Evolutionary conservation across 2,329 filamentous ascomycete species (phyloP).

Genomic region (Alternaria metachromatica): DNA sequence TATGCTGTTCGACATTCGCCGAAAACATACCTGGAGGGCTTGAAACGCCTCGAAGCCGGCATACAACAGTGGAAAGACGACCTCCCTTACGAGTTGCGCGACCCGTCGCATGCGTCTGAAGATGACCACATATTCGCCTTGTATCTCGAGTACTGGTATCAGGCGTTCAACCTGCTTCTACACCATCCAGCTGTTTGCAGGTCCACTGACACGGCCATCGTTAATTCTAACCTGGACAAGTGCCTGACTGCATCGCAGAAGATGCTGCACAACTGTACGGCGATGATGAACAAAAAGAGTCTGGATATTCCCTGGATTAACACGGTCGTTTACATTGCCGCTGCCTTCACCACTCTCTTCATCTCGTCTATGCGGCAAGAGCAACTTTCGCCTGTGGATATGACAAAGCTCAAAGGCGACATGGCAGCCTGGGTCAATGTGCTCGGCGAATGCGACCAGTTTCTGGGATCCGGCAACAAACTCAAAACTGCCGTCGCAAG

Average conservation of each 20-base stretch:
- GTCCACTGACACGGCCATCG: constrained; percentile 64
- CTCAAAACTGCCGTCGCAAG: constrained; percentile 57
- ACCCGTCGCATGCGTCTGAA: constrained; percentile 52
- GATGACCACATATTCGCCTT: constrained; percentile 57
- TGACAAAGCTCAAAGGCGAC: constrained; percentile 67
- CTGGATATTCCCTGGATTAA: constrained; percentile 83
- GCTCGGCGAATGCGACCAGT: constrained; percentile 68
- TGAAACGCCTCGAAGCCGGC: constrained; percentile 70
- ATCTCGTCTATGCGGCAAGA: constrained; percentile 71
- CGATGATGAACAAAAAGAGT: constrained; percentile 68
- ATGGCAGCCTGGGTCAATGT: constrained; percentile 75
- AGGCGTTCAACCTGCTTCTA: constrained; percentile 58
- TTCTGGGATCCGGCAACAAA: constrained; percentile 62
- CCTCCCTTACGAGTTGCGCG: constrained; percentile 67
- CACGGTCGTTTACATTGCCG: constrained; percentile 72
- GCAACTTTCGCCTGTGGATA: constrained; percentile 63
- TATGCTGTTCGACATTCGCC: constrained; percentile 72
- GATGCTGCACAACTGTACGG: constrained; percentile 66
- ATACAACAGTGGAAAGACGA: constrained; percentile 68
- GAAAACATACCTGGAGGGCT: constrained; percentile 67
- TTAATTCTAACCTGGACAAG: constrained; percentile 60
- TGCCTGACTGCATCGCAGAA: constrained; percentile 71
- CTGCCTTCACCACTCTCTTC: constrained; percentile 75
- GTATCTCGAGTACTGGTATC: constrained; percentile 58
- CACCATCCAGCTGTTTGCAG: constrained; percentile 61